Conservation (phyloP, 179 eudicot species). For the Silene coronaria region DNA sequence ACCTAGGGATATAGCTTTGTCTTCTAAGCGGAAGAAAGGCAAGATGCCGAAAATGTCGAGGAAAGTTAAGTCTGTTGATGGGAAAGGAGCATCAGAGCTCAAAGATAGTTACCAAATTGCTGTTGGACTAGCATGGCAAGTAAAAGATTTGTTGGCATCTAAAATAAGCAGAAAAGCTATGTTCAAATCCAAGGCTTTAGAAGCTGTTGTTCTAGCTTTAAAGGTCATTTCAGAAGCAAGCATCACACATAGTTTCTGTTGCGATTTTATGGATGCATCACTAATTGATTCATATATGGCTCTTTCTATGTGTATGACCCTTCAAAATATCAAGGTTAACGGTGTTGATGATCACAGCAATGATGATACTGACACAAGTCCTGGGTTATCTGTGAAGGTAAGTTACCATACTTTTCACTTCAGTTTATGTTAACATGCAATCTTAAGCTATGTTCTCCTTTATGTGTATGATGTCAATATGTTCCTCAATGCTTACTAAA, state of each 20-base stretch:
- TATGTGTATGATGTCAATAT: neutral
- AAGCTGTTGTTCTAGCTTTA: constrained; percentile 39
- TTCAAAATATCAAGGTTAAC: constrained; percentile 32
- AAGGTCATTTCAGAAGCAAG: constrained; percentile 73
- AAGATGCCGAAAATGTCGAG: constrained; percentile 32
- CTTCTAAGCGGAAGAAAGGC: constrained; percentile 46
- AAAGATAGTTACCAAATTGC: constrained; percentile 54
- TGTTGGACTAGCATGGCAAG: constrained; percentile 79
- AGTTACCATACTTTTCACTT: constrained; percentile 22
- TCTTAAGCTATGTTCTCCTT: neutral
- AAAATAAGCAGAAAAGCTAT: constrained; percentile 51
- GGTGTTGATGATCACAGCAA: constrained; percentile 26
- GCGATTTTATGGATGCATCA: constrained; percentile 51
- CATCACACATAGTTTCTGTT: constrained; percentile 49
- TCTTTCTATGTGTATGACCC: constrained; percentile 61
- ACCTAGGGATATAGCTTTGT: constrained; percentile 32
- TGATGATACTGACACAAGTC: constrained; percentile 26
- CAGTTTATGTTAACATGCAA: neutral
- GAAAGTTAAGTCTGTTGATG: constrained; percentile 29
- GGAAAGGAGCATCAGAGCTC: constrained; percentile 37
- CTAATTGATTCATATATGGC: constrained; percentile 60
- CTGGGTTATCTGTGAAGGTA: constrained; percentile 41
- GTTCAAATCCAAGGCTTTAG: constrained; percentile 43
- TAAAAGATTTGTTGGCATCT: constrained; percentile 65
- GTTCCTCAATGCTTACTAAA: neutral